Conservation (phyloP, 2,329 filamentous ascomycete genomes). For the Fusarium sp. region DNA sequence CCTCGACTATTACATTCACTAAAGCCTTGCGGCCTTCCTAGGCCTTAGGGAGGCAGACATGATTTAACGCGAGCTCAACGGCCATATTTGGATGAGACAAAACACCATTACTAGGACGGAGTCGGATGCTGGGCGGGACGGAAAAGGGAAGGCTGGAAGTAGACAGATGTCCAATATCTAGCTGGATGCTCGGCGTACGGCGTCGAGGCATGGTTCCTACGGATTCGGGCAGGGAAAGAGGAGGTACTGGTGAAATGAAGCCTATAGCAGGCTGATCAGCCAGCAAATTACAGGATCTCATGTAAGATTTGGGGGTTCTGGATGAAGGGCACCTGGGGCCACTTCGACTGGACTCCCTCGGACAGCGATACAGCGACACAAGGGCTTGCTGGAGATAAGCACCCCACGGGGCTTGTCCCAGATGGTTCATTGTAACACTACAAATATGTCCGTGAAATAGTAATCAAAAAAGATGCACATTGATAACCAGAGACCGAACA, state of each 20-base stretch:
- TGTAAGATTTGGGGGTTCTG: conserved; percentile 31
- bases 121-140: conserved; percentile 41
- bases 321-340: conserved; percentile 21
- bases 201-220: conserved; percentile 47
- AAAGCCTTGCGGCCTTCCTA: conserved; percentile 27
- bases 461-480: conserved; percentile 36
- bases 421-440: conserved; percentile 42
- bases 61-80: conserved; percentile 46
- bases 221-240: conserved; percentile 27
- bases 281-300: conserved; percentile 25
- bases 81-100: conserved; percentile 48
- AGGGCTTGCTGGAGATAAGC: conserved; percentile 28
- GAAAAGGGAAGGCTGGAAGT: conserved; percentile 42
- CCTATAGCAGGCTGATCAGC: conserved; percentile 36
- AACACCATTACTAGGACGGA: conserved; percentile 46
- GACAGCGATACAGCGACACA: conserved; percentile 19
- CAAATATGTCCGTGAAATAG: conserved; percentile 45
- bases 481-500: conserved; percentile 17
- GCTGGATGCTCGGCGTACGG: conserved; percentile 49
- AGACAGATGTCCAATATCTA: conserved; percentile 42
- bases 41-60: conserved; percentile 39
- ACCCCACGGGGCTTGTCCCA: conserved; percentile 25
- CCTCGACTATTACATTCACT: conserved; percentile 35
- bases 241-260: conserved; percentile 30
- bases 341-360: conserved; percentile 21